Evolutionary conservation across 306 rosid genomes (phyloP), one percentile per base, ranked within the genome.

Genomic region (Inga leiocalycina): DNA sequence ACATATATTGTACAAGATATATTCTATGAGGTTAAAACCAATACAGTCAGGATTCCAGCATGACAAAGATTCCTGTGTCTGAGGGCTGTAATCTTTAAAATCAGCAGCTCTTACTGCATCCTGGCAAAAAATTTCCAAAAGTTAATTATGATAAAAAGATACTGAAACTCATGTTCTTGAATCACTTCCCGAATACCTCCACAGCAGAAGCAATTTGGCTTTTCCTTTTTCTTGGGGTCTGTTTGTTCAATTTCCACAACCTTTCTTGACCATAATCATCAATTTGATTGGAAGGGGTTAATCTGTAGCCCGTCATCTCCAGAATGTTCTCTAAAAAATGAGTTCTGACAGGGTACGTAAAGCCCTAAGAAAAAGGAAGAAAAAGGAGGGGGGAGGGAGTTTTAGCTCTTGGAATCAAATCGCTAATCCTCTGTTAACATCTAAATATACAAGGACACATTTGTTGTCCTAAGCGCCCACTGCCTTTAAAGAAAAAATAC

Each of bases 211-310:
- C 94, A 86, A 97, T 97, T 87, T 94, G 97, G 87, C 98, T 94
- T 87, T 97, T 97, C 90, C 98, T 92, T 89, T 94, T 97, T 91
- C 97, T 88, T 61, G 97, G 99, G 54, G 94, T 91, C 80, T 91
- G 98, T 82, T 92, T 97, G 89, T 88, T 88, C 93, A 88, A 83
- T 89, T 97, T 97, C 99, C 99, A 96, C 79, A 79, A 59, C 92
- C 87, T 93, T 67, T 93, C 98, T 88, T 92, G 99, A 79, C 98
- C 99, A 85, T 92, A 93, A 87, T 96, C 98, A 84, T 92, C 99
- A 80, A 90, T 89, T 90, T 96, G 99, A 90, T 96, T 96, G 84
- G 86, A 84, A 54, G 90, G 90, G 54, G 94, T 96, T 84, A 96
- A 89, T 82, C 52, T 88, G 89, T 91, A 96, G 54, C 94, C 93